A percentile compares a stretch with the other conserved stretches of the same genome.
Conservation (phyloP, 2,329 filamentous ascomycete genomes). For the Xylaria sp. region DNA sequence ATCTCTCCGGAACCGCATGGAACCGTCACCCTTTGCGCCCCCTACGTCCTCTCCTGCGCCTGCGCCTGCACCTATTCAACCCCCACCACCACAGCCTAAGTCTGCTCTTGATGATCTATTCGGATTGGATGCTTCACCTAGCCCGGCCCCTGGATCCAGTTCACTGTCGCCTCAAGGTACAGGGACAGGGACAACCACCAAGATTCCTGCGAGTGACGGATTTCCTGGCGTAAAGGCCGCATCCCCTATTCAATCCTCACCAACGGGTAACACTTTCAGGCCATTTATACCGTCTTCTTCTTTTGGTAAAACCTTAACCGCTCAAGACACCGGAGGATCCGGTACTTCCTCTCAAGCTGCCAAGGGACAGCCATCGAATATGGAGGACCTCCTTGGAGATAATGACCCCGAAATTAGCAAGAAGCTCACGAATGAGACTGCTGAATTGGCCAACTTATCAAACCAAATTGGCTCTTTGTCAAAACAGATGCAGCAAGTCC, state of each 20-base stretch:
- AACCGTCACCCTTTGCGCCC: constrained; percentile 59
- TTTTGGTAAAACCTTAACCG: constrained; percentile 82
- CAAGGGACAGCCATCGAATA: constrained; percentile 27
- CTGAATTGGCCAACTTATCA: constrained; percentile 92
- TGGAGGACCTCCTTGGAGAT: constrained; percentile 88
- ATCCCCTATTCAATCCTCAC: constrained; percentile 59
- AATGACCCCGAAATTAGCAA: constrained; percentile 87
- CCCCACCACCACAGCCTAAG: constrained; percentile 59
- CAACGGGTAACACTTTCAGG: constrained; percentile 69
- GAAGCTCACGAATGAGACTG: constrained; percentile 85
- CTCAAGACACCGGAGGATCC: constrained; percentile 75
- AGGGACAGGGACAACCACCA: constrained; percentile 43
- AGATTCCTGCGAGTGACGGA: constrained; percentile 60
- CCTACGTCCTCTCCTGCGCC: constrained; percentile 29
- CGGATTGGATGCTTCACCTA: constrained; percentile 75
- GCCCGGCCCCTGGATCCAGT: constrained; percentile 62
- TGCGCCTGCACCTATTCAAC: constrained; percentile 40
- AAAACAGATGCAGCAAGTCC: constrained; percentile 92
- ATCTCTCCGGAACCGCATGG: constrained; percentile 72
- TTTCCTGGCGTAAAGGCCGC: constrained; percentile 62
- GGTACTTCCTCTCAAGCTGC: constrained; percentile 48
- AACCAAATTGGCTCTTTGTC: constrained; percentile 92
- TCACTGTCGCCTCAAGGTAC: constrained; percentile 78
- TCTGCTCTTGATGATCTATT: constrained; percentile 94
- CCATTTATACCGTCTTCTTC: constrained; percentile 91